Base-by-base conservation (phyloP, 2,329 filamentous ascomycete species). In the Celoporthe dispersa region DNA sequence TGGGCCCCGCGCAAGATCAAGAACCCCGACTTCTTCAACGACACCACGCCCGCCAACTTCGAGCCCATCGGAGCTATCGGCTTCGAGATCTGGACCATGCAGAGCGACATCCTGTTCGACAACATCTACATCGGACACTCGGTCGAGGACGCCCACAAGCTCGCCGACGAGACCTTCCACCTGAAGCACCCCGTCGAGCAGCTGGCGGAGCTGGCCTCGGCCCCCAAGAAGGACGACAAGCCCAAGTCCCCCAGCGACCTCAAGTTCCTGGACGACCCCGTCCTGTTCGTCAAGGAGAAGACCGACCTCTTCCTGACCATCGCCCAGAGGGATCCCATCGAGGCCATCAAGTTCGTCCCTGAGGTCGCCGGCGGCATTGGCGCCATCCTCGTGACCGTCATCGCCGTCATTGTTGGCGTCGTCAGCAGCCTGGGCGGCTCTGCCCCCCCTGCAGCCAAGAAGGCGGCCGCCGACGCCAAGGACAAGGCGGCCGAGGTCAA, bases 61-160 rank as follows among this genome's bases (percentile, higher is more conserved):
- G 96, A 99, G 88, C 94, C 96, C 75, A 98, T 99, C 82, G 96
- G 96, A 79, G 95, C 94, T 85, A 94, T 98, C 84, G 96, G 96
- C 77, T 98, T 98, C 79, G 96, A 99, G 84, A 95, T 99, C 85
- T 99, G 96, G 96, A 98, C 96, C 78, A 99, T 99, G 96, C 95
- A 98, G 85, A 97, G 91, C 81, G 92, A 98, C 80, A 98, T 99
- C 77, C 91, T 98, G 78, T 98, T 99, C 78, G 94, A 98, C 90
- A 99, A 99, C 91, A 97, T 99, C 87, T 99, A 98, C 89, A 94
- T 99, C 81, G 96, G 96, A 74, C 96, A 99, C 90, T 98, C 95
- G 28, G 81, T 96, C 76, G 94, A 94, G 79, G 96, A 99, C 76
- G 96, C 96, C 73, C 90, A 92, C 82, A 92, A 94, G 85, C 87